Base-by-base conservation (phyloP, 2,329 filamentous ascomycete genomes). In the Hypoxylon sp. region DNA sequence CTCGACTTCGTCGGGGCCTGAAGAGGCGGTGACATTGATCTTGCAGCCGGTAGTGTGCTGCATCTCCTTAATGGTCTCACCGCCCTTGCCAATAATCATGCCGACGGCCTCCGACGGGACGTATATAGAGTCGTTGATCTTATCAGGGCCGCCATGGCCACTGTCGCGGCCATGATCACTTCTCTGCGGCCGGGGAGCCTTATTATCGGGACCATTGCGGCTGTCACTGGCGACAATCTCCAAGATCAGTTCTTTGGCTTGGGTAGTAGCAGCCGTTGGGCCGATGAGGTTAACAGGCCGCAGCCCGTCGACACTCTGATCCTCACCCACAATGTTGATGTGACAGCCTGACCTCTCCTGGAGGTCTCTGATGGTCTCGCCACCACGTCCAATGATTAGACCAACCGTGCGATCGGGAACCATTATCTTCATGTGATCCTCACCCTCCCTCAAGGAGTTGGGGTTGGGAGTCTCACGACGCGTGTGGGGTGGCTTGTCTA, bases 21-120 rank as follows among this genome's bases (percentile, higher is more conserved):
- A 90, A 6, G 93, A 90, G 73, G 92, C 92, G 30, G 92, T 92
- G 24, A 97, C 93, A 73, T 97, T 97, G 83, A 97, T 97, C 82
- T 97, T 97, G 85, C 94, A 97, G 46, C 92, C 91, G 4, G 93
- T 96, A 30, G 83, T 86, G 74, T 89, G 91, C 78, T 97, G 93
- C 90, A 97, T 96, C 71, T 97, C 93, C 70, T 94, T 93, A 76
- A 97, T 97, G 0, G 93, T 96, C 80, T 97, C 93, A 69, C 93
- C 93, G 60, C 93, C 92, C 83, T 97, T 97, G 69, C 94, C 93
- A 65, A 97, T 97, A 70, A 97, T 97, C 93, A 97, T 97, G 65
- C 93, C 93, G 57, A 97, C 93, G 4, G 93, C 91, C 76, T 97
- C 93, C 20, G 93, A 95, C 11, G 93, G 93, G 8, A 97, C 93